Conservation (phyloP, 73 alveolate genomes). For the Paramecium primaurelia region DNA sequence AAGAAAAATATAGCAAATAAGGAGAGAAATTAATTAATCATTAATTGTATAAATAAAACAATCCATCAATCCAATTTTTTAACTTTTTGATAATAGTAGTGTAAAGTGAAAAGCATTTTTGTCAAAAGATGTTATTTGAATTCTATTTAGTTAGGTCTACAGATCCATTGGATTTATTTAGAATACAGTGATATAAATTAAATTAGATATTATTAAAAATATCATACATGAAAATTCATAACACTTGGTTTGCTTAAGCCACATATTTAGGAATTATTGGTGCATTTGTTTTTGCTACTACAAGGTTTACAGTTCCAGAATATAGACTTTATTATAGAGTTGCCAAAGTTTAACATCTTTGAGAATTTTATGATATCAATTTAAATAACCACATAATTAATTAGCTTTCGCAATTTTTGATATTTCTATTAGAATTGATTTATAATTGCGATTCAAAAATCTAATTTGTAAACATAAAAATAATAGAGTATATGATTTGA, state of each 20-base stretch:
- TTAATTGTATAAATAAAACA: no score
- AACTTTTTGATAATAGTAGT: no score
- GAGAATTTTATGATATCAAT: background rate
- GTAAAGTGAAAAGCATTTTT: no score
- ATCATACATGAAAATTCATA: slow-evolving; percentile 22
- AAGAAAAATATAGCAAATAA: no score
- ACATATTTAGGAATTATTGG: background rate
- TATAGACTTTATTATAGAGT: slow-evolving; percentile 19
- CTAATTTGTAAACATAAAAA: no score
- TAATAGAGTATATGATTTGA: background rate
- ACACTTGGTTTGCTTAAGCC: slow-evolving; percentile 22
- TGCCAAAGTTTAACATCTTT: slow-evolving; percentile 7
- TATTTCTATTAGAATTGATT: no score
- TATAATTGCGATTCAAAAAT: background rate
- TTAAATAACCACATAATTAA: background rate
- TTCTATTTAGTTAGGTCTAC: no score
- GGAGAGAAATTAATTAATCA: no score
- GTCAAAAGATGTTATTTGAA: background rate
- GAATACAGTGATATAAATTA: background rate
- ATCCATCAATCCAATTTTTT: no score
- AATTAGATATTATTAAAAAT: slow-evolving; percentile 11
- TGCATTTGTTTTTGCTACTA: slow-evolving; percentile 20
- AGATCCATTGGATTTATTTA: background rate
- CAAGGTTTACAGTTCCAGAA: slow-evolving; percentile 37
- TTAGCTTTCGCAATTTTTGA: no score